Evolutionary conservation across 2,329 filamentous ascomycete species (phyloP), one percentile per base, ranked within the genome.

Genomic region (Colletotrichum lupini): DNA sequence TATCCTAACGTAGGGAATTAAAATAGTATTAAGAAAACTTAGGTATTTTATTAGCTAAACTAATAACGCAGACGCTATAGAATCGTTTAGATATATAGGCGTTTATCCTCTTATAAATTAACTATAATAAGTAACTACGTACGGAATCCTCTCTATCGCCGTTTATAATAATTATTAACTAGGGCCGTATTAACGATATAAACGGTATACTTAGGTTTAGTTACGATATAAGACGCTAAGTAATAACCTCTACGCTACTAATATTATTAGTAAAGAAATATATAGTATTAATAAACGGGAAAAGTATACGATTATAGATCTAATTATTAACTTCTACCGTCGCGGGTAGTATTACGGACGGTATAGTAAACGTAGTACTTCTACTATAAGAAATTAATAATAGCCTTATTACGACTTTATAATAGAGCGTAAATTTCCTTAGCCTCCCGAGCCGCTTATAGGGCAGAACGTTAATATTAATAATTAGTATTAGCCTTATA

Each of bases 191-290:
- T 9, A 30, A 59, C 22, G 22, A 67, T 35, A 22, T 67, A 16
- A 35, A 67, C 7, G 16, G 53, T 9, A 16, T 58, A 12, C 19
- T 28, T 26, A 58, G 9, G 4, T 57, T 22, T 28, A 66, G 49
- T 46, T 30, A 71, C 19, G 26, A 60, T 24, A 5, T 22, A 56
- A 65, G 35, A 49, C 30, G 22, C 63, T 59, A 22, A 14, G 62
- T 61, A n/a, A 71, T 49, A 5, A 26, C 30, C 14, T 61, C 56
- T 59, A 66, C 19, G 12, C 68, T 22, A 6, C 62, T 28, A 22
- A 71, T 24, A 30, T 71, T 16, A 5, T 71, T 28, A 19, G n/a
- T 52, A 59, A 71, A 71, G 16, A 66, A 60, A 19, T 62, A 71
- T 12, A 71, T 12, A 28, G 12, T 19, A 65, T 71, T 32, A n/a